phyloP scores from a whole-genome alignment of 139 green algal genomes.

The Tetraselmis chui region DNA sequence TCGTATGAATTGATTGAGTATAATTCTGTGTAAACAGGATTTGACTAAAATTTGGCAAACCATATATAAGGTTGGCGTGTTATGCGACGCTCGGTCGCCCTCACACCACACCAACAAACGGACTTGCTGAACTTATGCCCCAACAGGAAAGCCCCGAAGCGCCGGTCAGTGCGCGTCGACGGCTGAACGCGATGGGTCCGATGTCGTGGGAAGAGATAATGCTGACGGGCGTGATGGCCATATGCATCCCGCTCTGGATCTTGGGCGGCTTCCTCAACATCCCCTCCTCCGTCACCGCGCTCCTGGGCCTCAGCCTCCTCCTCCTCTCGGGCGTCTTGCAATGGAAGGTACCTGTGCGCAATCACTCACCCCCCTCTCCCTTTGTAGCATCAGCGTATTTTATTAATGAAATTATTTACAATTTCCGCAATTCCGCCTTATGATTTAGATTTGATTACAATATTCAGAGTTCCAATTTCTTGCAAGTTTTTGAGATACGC shows the following conservation, averaged over 20 bases:
- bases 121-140: not conserved
- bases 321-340: constrained; percentile 77
- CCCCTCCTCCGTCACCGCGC: constrained; percentile 76
- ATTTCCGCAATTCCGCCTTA: too few relatives aligned
- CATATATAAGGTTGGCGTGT: not conserved
- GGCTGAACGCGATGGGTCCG: constrained; percentile 75
- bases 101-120: too few relatives aligned
- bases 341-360: constrained; percentile 60
- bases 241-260: constrained; percentile 88
- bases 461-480: too few relatives aligned
- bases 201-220: constrained; percentile 78
- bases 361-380: too few relatives aligned
- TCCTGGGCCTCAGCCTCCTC: constrained; percentile 86
- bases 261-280: constrained; percentile 60
- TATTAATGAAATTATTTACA: too few relatives aligned
- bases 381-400: too few relatives aligned
- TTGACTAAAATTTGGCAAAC: not conserved
- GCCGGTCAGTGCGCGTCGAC: constrained; percentile 43
- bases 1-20: too few relatives aligned
- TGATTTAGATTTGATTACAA: too few relatives aligned
- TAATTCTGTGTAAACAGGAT: not conserved
- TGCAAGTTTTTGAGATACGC: too few relatives aligned
- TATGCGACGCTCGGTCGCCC: not conserved
- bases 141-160: constrained; percentile 77
- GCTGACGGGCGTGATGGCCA: constrained; percentile 80